Evolutionary conservation across 495 filamentous ascomycete genomes (phyloP).

Genomic region (Neurospora sp.): DNA sequence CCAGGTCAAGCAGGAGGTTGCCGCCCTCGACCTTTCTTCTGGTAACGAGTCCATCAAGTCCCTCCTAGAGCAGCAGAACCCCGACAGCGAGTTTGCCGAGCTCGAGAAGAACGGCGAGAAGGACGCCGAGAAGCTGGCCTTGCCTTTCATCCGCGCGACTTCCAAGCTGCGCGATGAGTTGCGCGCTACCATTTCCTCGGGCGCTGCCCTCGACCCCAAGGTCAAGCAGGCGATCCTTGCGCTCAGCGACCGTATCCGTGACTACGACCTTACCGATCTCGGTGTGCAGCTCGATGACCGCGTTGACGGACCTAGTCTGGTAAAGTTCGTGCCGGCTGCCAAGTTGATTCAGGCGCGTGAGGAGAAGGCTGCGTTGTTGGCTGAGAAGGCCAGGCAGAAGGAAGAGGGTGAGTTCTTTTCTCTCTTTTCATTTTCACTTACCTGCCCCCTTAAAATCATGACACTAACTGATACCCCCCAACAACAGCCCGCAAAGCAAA

Average conservation of each 20-base stretch:
- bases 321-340: slow-evolving; percentile 66
- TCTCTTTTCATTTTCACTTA: neutral
- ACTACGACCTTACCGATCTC: slow-evolving; percentile 65
- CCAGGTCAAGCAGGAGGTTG: slow-evolving; percentile 28
- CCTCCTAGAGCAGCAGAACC: slow-evolving; percentile 26
- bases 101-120: slow-evolving; percentile 27
- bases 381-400: slow-evolving; percentile 47
- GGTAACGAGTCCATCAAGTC: slow-evolving; percentile 13
- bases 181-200: slow-evolving; percentile 44
- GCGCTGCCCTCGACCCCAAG: slow-evolving; percentile 35
- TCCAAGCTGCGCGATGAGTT: slow-evolving; percentile 60
- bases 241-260: slow-evolving; percentile 71
- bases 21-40: slow-evolving; percentile 26
- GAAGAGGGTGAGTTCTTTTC: slow-evolving; percentile 39
- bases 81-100: slow-evolving; percentile 29
- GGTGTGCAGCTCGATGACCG: slow-evolving; percentile 86
- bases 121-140: slow-evolving; percentile 41
- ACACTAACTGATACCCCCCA: neutral
- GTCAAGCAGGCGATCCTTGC: slow-evolving; percentile 51
- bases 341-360: slow-evolving; percentile 63
- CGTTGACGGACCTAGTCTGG: slow-evolving; percentile 53
- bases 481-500: slow-evolving; percentile 35
- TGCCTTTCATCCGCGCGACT: slow-evolving; percentile 55
- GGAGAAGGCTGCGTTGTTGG: slow-evolving; percentile 51
- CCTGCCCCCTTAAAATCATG: slow-evolving; percentile 13